Percentiles rank a stretch among this genome's conserved stretches.
These are phyloP conservation scores for Suillus fuscotomentosus DNA, from an alignment of 768 basidiomycete species.

Conservation along the genomic window DNA sequence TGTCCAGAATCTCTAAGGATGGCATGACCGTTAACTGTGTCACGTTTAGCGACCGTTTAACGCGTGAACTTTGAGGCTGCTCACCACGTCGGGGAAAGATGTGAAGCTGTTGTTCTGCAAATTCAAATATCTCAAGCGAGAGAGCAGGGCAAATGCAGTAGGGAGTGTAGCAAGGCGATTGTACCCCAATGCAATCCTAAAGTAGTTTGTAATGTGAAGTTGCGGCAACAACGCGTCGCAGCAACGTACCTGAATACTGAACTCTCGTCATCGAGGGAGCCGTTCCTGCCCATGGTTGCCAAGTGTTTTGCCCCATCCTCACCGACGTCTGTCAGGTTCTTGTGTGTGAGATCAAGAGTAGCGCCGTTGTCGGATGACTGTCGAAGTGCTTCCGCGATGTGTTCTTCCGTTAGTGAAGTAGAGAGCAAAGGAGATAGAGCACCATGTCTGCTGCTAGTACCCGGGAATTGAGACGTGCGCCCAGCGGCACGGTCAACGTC, in stretches of 20 bases:
- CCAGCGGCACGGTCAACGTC: constrained; percentile 30
- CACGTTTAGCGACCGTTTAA: constrained; percentile 13
- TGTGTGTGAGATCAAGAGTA: constrained; percentile 83
- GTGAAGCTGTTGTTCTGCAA: constrained; percentile 82
- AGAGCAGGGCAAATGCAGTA: constrained; percentile 66
- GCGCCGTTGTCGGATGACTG: constrained; percentile 75
- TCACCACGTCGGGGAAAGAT: constrained; percentile 82
- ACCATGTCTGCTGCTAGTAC: constrained; percentile 24
- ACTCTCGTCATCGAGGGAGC: constrained; percentile 45
- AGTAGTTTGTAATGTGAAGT: constrained; percentile 10
- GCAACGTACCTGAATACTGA: constrained; percentile 57
- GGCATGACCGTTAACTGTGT: constrained; percentile 77
- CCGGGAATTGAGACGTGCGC: constrained; percentile 28
- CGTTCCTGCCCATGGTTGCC: constrained; percentile 53
- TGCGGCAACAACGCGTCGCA: constrained; percentile 7
- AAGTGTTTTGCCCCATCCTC: constrained; percentile 76
- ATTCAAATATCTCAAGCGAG: constrained; percentile 80
- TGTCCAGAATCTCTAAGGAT: constrained; percentile 89
- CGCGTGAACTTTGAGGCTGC: constrained; percentile 30
- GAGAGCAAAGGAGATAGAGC: constrained; percentile 30
- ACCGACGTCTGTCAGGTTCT: constrained; percentile 73
- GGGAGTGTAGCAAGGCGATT: constrained; percentile 83
- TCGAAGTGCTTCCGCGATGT: constrained; percentile 62
- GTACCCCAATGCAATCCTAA: constrained; percentile 81
- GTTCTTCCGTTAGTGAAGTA: constrained; percentile 49